Evolutionary conservation across 768 basidiomycete species (phyloP).

Genomic region (Termitomyces sp.): DNA sequence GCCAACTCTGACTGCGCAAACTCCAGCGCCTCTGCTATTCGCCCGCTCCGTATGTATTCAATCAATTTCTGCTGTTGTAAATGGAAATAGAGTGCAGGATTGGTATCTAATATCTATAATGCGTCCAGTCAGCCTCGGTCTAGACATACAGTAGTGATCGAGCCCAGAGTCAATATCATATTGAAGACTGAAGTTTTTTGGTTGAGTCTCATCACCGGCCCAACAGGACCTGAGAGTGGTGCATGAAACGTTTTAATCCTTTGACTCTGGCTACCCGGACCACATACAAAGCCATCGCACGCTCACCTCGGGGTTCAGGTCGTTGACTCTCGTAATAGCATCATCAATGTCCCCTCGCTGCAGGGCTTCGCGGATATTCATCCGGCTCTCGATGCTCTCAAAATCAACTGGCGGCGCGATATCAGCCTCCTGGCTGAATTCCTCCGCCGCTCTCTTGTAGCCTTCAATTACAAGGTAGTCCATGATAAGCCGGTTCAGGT

Average conservation of each 20-base stretch:
- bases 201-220: slow-evolving; percentile 83
- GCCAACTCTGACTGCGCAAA: slow-evolving; percentile 96
- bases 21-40: slow-evolving; percentile 71
- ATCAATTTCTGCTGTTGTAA: slow-evolving; percentile 95
- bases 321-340: slow-evolving; percentile 93
- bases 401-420: slow-evolving; percentile 78
- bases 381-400: slow-evolving; percentile 88
- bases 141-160: slow-evolving; percentile 10
- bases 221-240: slow-evolving; percentile 84
- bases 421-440: slow-evolving; percentile 88
- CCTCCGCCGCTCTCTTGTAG: slow-evolving; percentile 93
- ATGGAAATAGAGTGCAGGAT: slow-evolving; percentile 90
- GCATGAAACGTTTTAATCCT: slow-evolving; percentile 97
- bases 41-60: slow-evolving; percentile 85
- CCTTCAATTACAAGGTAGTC: slow-evolving; percentile 98
- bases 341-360: slow-evolving; percentile 94
- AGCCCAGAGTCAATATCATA: slow-evolving; percentile 55
- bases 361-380: slow-evolving; percentile 91
- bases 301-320: slow-evolving; percentile 94
- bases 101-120: slow-evolving; percentile 89
- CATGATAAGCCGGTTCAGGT: slow-evolving; percentile 92
- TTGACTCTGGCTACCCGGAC: slow-evolving; percentile 22
- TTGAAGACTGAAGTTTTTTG: slow-evolving; percentile 97
- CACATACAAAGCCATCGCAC: slow-evolving; percentile 24
- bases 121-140: slow-evolving; percentile 19